Evolutionary conservation across 176 grass and related monocot species (phyloP).

Genomic region (Miscanthus lutarioriparius): DNA sequence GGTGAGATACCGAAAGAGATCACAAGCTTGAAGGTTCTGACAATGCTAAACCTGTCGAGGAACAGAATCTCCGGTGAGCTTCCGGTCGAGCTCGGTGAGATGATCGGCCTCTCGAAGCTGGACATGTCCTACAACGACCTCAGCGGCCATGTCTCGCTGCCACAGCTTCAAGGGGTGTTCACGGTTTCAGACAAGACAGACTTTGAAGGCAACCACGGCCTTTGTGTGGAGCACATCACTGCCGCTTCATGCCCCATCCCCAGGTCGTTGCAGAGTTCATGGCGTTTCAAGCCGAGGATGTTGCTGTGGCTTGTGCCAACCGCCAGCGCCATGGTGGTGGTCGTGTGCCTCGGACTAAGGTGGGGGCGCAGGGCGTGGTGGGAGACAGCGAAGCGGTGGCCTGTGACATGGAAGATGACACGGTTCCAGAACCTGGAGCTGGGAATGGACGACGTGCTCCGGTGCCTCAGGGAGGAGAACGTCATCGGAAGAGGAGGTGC

Average conservation of each 20-base stretch:
- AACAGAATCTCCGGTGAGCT: conserved; percentile 62
- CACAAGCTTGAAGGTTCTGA: conserved; percentile 40
- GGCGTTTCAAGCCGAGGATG: conserved; percentile 3
- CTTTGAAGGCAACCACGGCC: conserved; percentile 55
- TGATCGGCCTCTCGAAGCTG: conserved; percentile 67
- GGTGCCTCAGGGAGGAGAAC: conserved; percentile 80
- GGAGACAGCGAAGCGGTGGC: conserved; percentile 18
- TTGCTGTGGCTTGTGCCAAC: conserved; percentile 24
- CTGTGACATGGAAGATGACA: conserved; percentile 33
- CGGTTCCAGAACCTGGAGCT: conserved; percentile 72
- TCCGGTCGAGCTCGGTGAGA: conserved; percentile 46
- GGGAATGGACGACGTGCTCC: conserved; percentile 54
- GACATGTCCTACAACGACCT: conserved; percentile 80
- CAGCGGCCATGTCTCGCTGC: conserved; percentile 18
- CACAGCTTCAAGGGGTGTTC: conserved; percentile 43
- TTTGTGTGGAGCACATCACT: conserved; percentile 44
- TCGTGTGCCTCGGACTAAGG: background rate
- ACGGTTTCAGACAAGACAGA: conserved; percentile 30
- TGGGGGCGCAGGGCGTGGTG: background rate
- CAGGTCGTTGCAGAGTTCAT: background rate
- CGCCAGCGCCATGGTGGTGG: background rate
- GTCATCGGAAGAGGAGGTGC: conserved; percentile 81
- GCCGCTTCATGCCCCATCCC: background rate
- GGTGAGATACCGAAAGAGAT: conserved; percentile 63
- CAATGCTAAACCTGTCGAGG: conserved; percentile 67